Percentiles rank a stretch among this genome's conserved stretches.
These are phyloP conservation scores for Curvularia verruculosa DNA, from an alignment of 2,329 filamentous ascomycete species.

Conservation along the genomic window DNA sequence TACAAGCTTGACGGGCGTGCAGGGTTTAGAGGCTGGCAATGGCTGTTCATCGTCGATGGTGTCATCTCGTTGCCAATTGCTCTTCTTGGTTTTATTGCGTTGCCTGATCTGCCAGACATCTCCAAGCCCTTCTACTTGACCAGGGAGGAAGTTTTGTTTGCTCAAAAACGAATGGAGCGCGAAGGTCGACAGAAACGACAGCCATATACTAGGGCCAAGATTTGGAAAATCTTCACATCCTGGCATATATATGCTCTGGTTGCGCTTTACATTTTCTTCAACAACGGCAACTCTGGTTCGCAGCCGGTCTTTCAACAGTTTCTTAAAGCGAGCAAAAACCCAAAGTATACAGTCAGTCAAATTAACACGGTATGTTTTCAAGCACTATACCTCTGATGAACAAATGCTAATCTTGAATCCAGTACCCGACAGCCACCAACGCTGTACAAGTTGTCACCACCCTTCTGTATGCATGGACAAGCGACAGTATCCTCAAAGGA, in stretches of 20 bases:
- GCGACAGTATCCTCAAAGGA: conserved; percentile 25
- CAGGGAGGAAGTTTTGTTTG: conserved; percentile 16
- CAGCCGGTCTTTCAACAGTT: conserved; percentile 24
- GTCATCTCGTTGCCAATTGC: conserved; percentile 27
- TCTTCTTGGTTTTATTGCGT: conserved; percentile 24
- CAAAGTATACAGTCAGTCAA: conserved; percentile 22
- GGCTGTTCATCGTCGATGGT: conserved; percentile 31
- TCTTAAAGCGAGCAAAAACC: conserved; percentile 24
- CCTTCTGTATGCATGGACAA: conserved; percentile 26
- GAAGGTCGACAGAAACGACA: not conserved
- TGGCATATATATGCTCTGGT: conserved; percentile 25
- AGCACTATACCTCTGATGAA: not conserved
- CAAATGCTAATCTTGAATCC: not conserved
- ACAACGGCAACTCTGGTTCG: conserved; percentile 1
- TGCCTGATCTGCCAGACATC: conserved; percentile 25
- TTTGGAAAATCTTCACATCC: conserved; percentile 7
- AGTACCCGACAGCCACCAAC: conserved; percentile 30
- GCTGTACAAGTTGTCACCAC: conserved; percentile 32
- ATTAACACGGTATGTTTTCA: conserved; percentile 20
- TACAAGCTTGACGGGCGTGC: conserved; percentile 65
- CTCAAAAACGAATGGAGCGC: conserved; percentile 17
- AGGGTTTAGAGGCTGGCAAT: conserved; percentile 50
- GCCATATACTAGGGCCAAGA: conserved; percentile 13
- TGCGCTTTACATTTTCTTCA: conserved; percentile 9
- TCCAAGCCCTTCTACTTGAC: conserved; percentile 21